Evolutionary conservation across 768 basidiomycete species (phyloP), one percentile per base, ranked within the genome.

Genomic region (Coprinellus micaceus): DNA sequence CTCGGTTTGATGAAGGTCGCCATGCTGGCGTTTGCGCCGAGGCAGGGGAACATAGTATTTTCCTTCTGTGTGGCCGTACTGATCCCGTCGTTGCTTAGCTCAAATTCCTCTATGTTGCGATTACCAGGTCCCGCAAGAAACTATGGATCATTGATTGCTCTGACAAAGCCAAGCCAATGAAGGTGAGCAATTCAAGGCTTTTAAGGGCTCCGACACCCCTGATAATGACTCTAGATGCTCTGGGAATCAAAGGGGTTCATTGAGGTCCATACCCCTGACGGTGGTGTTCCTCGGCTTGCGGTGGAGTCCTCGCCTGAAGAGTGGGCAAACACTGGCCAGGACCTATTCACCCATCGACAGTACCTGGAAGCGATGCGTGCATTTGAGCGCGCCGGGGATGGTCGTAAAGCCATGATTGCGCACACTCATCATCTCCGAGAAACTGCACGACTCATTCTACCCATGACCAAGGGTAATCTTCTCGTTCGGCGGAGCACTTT

Each of bases 81-180:
- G 36, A 36, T 36, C 3, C 17, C 30, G 2, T 30, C 5, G 1
- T n/a, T n/a, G n/a, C 33, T 13, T 19, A 87, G 85, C 69, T 89
- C 19, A 89, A 89, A 62, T 79, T 75, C 41, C 66, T 89, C 0
- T 89, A 89, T 57, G 87, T 88, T 3, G 86, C 85, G 0, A 77
- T 86, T 21, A 88, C 87, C 0, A 67, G 86, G 48, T 86, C 86
- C 0, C 74, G 82, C 29, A 83, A 81, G 53, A 83, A 85, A 46
- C 63, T 88, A 6, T 88, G 86, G 86, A 81, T 88, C 15, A 77
- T 80, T 2, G 87, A 88, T 63, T 74, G 69, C 29, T 85, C 85
- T 0, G 68, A 71, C 1, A 80, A 74, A 57, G 72, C 76, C 17
- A 76, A 81, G 30, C 75, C 83, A 3, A 82, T 88, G 81, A 70